These are phyloP conservation scores for Capsicum baccatum DNA, from an alignment of 257 asterid species.

Conservation along the genomic window DNA sequence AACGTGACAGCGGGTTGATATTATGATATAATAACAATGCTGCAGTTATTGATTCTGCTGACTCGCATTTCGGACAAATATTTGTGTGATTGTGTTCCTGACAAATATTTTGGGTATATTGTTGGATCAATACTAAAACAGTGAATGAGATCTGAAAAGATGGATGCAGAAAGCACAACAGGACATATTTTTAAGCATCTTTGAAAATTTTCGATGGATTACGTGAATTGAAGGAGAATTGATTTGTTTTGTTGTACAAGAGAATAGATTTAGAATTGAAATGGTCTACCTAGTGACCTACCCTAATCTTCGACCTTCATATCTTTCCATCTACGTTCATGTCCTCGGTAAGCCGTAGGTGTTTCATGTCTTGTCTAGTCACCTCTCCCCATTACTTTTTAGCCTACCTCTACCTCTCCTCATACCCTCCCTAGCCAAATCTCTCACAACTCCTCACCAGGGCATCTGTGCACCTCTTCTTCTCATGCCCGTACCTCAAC, in stretches of 20 bases:
- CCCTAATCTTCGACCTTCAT: too few species aligned
- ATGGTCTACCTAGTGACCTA: not conserved
- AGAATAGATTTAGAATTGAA: not conserved
- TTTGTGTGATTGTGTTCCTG: not conserved
- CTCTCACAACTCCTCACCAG: too few species aligned
- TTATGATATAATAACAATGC: not conserved
- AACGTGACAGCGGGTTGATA: not conserved
- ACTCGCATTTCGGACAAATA: not conserved
- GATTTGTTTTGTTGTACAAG: not conserved
- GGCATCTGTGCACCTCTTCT: too few species aligned
- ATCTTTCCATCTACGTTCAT: too few species aligned
- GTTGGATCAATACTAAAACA: not conserved
- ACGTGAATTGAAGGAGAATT: not conserved
- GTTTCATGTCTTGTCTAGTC: too few species aligned
- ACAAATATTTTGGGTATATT: not conserved
- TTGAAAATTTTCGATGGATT: not conserved
- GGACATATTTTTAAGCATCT: not conserved
- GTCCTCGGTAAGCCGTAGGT: too few species aligned
- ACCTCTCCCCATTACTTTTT: too few species aligned
- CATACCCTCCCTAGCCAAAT: too few species aligned
- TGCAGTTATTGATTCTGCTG: not conserved
- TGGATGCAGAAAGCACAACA: slow-evolving; percentile 14
- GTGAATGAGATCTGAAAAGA: not conserved
- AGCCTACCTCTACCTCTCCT: too few species aligned
- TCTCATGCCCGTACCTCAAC: too few species aligned